Conservation (phyloP, 257 asterid species). For the Ocimum tenuiflorum region DNA sequence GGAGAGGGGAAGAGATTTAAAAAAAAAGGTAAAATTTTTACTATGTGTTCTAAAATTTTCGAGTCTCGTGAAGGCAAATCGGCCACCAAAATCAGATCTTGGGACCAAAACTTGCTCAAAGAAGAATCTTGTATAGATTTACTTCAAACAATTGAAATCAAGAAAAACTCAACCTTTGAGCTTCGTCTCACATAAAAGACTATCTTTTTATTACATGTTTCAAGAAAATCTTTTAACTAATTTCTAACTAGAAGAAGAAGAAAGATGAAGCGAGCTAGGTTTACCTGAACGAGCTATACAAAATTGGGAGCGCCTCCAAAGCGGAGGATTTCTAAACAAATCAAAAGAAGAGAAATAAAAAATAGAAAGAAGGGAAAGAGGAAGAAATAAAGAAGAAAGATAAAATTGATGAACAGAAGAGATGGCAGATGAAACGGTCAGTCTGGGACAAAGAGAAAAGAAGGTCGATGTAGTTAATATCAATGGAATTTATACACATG, state of each 20-base stretch:
- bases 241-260: neutral
- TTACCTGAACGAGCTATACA: slow-evolving; percentile 65
- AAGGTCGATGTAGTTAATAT: slow-evolving; percentile 25
- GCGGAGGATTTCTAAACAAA: slow-evolving; percentile 16
- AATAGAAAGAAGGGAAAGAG: neutral
- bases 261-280: neutral
- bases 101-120: slow-evolving; percentile 4
- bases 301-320: slow-evolving; percentile 13
- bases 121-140: neutral
- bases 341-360: slow-evolving; percentile 1
- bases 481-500: slow-evolving; percentile 28
- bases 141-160: too few species aligned
- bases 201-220: neutral
- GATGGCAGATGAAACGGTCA: slow-evolving; percentile 33
- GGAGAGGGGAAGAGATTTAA: too few species aligned
- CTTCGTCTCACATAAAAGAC: neutral
- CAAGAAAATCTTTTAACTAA: neutral
- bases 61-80: too few species aligned
- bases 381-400: neutral
- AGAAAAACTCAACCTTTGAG: neutral
- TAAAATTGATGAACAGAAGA: slow-evolving; percentile 18
- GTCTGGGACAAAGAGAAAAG: slow-evolving; percentile 42
- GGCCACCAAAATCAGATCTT: neutral
- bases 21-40: too few species aligned
- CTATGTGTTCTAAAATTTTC: too few species aligned